Percentiles rank a stretch among this genome's conserved stretches.
These are phyloP conservation scores for Amauroascus niger DNA, from an alignment of 2,329 filamentous ascomycete species.

Conservation along the genomic window DNA sequence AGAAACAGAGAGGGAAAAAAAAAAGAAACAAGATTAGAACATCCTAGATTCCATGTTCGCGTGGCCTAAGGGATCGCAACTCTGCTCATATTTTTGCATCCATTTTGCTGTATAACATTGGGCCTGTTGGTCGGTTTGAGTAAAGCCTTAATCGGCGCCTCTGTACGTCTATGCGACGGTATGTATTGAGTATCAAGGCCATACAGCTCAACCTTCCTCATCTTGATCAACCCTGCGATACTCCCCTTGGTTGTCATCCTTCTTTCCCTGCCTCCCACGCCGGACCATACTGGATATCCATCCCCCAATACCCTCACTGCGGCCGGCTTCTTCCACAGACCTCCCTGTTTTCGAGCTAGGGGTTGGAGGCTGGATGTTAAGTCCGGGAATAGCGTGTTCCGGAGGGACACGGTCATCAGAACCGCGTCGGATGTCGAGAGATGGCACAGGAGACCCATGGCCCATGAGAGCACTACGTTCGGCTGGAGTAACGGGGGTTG, in stretches of 20 bases:
- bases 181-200: not conserved
- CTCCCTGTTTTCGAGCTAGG: slow-evolving; percentile 32
- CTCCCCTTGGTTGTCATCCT: slow-evolving; percentile 32
- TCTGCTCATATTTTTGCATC: not conserved
- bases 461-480: slow-evolving; percentile 77
- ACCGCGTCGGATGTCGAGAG: slow-evolving; percentile 55
- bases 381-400: slow-evolving; percentile 63
- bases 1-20: not conserved
- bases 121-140: not conserved
- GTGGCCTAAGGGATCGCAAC: not conserved
- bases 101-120: not conserved
- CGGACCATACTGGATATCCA: slow-evolving; percentile 61
- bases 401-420: slow-evolving; percentile 42
- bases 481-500: slow-evolving; percentile 65
- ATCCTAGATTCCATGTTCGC: not conserved
- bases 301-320: slow-evolving; percentile 51
- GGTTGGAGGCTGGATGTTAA: slow-evolving; percentile 71
- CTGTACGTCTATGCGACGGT: not conserved
- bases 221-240: slow-evolving; percentile 41
- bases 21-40: not conserved
- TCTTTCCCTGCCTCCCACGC: slow-evolving; percentile 33
- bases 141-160: not conserved
- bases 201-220: slow-evolving; percentile 26
- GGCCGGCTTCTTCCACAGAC: slow-evolving; percentile 26
- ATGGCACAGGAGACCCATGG: slow-evolving; percentile 67